phyloP scores from a whole-genome alignment of 345 rosid genomes.

The Aegle marmelos region DNA sequence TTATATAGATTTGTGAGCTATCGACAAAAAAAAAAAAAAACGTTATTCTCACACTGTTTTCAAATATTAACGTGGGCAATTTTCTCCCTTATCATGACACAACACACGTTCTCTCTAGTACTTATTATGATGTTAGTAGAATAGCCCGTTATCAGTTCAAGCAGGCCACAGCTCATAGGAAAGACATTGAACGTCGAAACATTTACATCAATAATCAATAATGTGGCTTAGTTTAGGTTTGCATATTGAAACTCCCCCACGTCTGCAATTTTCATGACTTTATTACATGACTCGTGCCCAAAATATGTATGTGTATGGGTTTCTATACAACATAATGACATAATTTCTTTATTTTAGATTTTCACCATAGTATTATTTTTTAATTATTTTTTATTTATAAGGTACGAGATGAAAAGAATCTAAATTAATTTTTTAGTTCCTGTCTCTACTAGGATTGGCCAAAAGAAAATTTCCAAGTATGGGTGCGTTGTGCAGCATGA shows the following conservation, averaged over 20 bases:
- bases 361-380: too few relatives aligned
- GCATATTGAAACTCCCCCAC: background rate
- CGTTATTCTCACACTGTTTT: conserved; percentile 13
- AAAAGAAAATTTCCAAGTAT: too few relatives aligned
- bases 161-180: background rate
- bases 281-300: background rate
- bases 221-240: background rate
- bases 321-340: background rate
- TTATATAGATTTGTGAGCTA: background rate
- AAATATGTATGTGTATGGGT: too few relatives aligned
- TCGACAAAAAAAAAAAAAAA: background rate
- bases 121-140: conserved; percentile 6
- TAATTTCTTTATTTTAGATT: too few relatives aligned
- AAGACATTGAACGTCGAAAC: background rate
- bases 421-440: too few relatives aligned
- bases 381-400: too few relatives aligned
- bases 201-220: background rate
- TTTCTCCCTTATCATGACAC: conserved; percentile 7
- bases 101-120: conserved; percentile 7
- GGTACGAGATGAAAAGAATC: too few relatives aligned
- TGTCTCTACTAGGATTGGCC: too few relatives aligned
- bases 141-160: conserved; percentile 14
- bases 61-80: conserved; percentile 17
- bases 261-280: background rate
- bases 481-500: too few relatives aligned